These are phyloP conservation scores for Micractinium conductrix DNA, from an alignment of 139 green algal species.

Conservation along the genomic window DNA sequence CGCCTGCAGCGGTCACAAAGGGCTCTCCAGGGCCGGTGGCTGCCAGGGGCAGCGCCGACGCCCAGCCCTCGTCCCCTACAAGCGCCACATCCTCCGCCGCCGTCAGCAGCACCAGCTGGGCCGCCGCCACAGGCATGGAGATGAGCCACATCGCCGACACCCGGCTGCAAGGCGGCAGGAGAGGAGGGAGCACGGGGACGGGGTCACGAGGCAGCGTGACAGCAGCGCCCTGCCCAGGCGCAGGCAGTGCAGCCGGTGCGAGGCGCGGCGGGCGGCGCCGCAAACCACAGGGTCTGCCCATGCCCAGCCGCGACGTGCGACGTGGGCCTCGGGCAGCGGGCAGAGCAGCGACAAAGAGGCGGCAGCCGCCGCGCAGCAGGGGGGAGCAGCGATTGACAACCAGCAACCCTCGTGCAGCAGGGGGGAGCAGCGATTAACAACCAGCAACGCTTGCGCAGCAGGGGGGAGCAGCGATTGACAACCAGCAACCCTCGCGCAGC, in stretches of 20 bases:
- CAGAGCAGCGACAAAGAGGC: too few relatives aligned
- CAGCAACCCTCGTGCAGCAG: neutral
- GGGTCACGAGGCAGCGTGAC: neutral
- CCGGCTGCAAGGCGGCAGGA: neutral
- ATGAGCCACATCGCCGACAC: neutral
- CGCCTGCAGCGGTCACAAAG: conserved; percentile 65
- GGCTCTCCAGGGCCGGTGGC: conserved; percentile 70
- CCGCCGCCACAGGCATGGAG: conserved; percentile 70
- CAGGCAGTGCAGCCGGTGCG: neutral
- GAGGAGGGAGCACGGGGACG: neutral
- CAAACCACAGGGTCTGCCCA: too few relatives aligned
- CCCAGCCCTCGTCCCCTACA: conserved; percentile 61
- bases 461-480: too few relatives aligned
- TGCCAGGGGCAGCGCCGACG: conserved; percentile 63
- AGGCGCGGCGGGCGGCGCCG: too few relatives aligned
- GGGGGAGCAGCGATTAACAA: too few relatives aligned
- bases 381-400: too few relatives aligned
- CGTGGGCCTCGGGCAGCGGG: too few relatives aligned
- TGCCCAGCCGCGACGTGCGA: too few relatives aligned
- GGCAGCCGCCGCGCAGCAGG: too few relatives aligned
- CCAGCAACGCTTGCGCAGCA: too few relatives aligned
- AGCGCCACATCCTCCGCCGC: conserved; percentile 64
- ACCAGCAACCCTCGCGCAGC: neutral
- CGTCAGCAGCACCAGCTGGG: conserved; percentile 78
- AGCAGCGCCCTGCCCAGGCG: neutral